Base-by-base conservation (phyloP, 2,329 filamentous ascomycete species). In the Arthrobotrys sphaeroides region DNA sequence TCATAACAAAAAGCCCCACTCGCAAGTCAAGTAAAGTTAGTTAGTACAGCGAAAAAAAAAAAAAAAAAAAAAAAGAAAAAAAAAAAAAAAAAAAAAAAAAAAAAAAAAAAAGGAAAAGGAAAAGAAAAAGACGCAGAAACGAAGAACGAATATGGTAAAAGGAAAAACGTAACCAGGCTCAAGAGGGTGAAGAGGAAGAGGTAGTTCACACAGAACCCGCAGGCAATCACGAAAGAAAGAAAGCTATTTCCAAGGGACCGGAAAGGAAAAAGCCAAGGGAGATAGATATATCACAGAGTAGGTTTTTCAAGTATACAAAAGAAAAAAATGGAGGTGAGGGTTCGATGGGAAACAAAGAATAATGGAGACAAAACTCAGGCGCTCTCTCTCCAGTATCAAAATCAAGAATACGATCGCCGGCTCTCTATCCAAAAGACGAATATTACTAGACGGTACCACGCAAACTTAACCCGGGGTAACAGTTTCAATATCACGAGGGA, bases 401-500 rank as follows among this genome's bases (percentile, higher is more conserved):
- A 60, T 18, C 12, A 12, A 43, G 20, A n/a, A 43, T 60, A 12
- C 33, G 22, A 59, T 16, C 45, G 7, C 47, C 26, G 2, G 12
- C 13, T 53, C 45, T 51, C 47, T 53, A 53, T 24, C 20, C 51
- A 57, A 33, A 10, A 33, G 24, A 33, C n/a, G 4, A 33, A n/a
- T 1, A 16, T 33, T 18, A 31, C 26, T 33, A 33, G 7, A 16
- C 20, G 24, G 2, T n/a, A n/a, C 10, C 24, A 38, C n/a, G n/a
- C n/a, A n/a, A n/a, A 24, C 18, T 31, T 33, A 31, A 24, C 28
- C 51, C n/a, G n/a, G n/a, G n/a, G n/a, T 20, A 20, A 31, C 7
- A 16, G 22, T 10, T 33, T 36, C 16, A 13, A 36, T 18, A 49
- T 73, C 51, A 73, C 53, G 69, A 73, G 28, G 60, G 69, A 45